phyloP scores from a whole-genome alignment of 371 early-diverging fungal species.

The Umbelopsis sp. region DNA sequence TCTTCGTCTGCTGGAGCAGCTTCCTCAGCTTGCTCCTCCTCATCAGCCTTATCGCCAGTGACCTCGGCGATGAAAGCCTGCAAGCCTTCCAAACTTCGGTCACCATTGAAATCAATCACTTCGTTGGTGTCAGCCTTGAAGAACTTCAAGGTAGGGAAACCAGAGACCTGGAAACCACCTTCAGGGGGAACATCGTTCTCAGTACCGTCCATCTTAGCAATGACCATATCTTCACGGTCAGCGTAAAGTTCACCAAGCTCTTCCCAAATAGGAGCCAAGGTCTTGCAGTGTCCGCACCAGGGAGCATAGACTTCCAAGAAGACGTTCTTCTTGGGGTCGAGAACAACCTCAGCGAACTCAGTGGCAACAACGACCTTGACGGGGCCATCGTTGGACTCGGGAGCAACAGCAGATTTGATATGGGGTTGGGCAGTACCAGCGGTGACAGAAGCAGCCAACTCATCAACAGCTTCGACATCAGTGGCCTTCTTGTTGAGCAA shows the following conservation, averaged over 20 bases:
- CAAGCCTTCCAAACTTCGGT: slow-evolving; percentile 78
- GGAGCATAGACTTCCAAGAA: slow-evolving; percentile 94
- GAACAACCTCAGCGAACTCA: slow-evolving; percentile 77
- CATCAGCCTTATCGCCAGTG: slow-evolving; percentile 45
- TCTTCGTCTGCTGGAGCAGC: slow-evolving; percentile 35
- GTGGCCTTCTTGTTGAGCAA: slow-evolving; percentile 71
- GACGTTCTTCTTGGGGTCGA: slow-evolving; percentile 89
- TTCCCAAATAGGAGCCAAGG: slow-evolving; percentile 83
- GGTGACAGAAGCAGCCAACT: slow-evolving; percentile 69
- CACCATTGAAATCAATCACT: slow-evolving; percentile 83
- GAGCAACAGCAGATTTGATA: slow-evolving; percentile 84
- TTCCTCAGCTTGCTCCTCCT: slow-evolving; percentile 28
- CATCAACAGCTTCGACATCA: slow-evolving; percentile 55
- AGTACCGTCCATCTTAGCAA: slow-evolving; percentile 96
- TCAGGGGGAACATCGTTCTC: slow-evolving; percentile 91
- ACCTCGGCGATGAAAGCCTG: slow-evolving; percentile 76
- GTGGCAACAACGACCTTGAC: slow-evolving; percentile 90
- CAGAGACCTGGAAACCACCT: slow-evolving; percentile 72
- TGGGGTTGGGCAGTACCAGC: slow-evolving; percentile 76
- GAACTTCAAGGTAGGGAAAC: slow-evolving; percentile 97
- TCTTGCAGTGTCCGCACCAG: slow-evolving; percentile 95
- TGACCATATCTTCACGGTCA: slow-evolving; percentile 61
- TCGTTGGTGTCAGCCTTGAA: slow-evolving; percentile 87
- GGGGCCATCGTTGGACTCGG: slow-evolving; percentile 82
- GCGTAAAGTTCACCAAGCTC: slow-evolving; percentile 63